Evolutionary conservation across 768 basidiomycete genomes (phyloP), one percentile per base, ranked within the genome.

Genomic region (Tephrocybe sp.): DNA sequence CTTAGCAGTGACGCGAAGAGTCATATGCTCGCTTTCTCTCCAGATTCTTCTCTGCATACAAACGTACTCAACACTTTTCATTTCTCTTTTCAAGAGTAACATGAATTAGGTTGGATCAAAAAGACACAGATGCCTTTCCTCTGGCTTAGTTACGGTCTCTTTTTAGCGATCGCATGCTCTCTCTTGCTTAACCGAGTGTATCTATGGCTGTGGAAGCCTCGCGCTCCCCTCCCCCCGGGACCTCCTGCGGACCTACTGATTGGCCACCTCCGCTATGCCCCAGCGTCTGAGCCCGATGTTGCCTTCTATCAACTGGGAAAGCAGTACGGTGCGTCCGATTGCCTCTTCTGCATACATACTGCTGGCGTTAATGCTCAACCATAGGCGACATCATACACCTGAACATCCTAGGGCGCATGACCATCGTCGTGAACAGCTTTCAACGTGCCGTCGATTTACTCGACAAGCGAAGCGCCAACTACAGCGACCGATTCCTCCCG

Each of bases 171-270:
- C n/a, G n/a, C n/a, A n/a, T n/a, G n/a, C n/a, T n/a, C n/a, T n/a
- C n/a, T n/a, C n/a, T n/a, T n/a, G n/a, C n/a, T n/a, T n/a, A n/a
- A n/a, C n/a, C n/a, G n/a, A n/a, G n/a, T n/a, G n/a, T n/a, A n/a
- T n/a, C n/a, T n/a, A n/a, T n/a, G n/a, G n/a, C n/a, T n/a, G n/a
- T n/a, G n/a, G n/a, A n/a, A n/a, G n/a, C n/a, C n/a, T n/a, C n/a
- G n/a, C n/a, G n/a, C n/a, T n/a, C 48, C 52, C 6, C 58, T 67
- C 5, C 63, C 65, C 0, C 63, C 63, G 4, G 51, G 66, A 4
- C 66, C 63, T 9, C 65, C 62, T 1, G 41, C 53, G 18, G 62
- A 68, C 39, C 62, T 63, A 3, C 21, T 68, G 28, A 53, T 68
- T 9, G 66, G 66, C 10, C 65, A 68, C 41, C 53, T 64, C 3